These are phyloP conservation scores for Chaetomiaceae sp. DNA, from an alignment of 2,329 filamentous ascomycete genomes.

Conservation along the genomic window DNA sequence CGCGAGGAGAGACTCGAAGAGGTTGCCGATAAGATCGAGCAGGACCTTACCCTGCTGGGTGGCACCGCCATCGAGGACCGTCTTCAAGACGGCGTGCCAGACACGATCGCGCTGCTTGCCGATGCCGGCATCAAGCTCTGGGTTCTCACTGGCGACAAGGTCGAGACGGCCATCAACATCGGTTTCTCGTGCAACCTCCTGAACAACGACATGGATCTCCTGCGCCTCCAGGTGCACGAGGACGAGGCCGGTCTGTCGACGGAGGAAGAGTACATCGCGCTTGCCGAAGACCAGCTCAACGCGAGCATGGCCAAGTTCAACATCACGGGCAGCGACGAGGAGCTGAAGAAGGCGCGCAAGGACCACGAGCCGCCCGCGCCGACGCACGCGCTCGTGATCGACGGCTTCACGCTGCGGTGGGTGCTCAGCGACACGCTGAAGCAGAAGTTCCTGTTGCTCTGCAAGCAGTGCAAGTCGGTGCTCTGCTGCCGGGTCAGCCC, in stretches of 20 bases:
- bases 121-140: conserved; percentile 96
- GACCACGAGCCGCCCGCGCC: conserved; percentile 81
- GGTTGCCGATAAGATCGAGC: conserved; percentile 85
- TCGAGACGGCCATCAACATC: conserved; percentile 99
- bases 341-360: conserved; percentile 69
- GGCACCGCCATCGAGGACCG: conserved; percentile 97
- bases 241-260: conserved; percentile 49
- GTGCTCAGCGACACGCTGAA: conserved; percentile 75
- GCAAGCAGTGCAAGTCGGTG: conserved; percentile 95
- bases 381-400: conserved; percentile 89
- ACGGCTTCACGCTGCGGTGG: conserved; percentile 86
- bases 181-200: conserved; percentile 97
- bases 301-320: conserved; percentile 65
- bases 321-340: conserved; percentile 77
- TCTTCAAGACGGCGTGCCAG: conserved; percentile 92
- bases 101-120: conserved; percentile 85
- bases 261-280: conserved; percentile 46
- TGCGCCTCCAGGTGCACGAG: conserved; percentile 80
- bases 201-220: conserved; percentile 95
- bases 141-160: conserved; percentile 97
- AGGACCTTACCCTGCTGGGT: conserved; percentile 78
- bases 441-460: conserved; percentile 89
- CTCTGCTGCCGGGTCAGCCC: conserved; percentile 96
- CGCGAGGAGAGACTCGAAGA: conserved; percentile 91
- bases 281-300: conserved; percentile 66